These are phyloP conservation scores for Colletotrichum sp. DNA, from an alignment of 2,329 filamentous ascomycete genomes.

Conservation along the genomic window DNA sequence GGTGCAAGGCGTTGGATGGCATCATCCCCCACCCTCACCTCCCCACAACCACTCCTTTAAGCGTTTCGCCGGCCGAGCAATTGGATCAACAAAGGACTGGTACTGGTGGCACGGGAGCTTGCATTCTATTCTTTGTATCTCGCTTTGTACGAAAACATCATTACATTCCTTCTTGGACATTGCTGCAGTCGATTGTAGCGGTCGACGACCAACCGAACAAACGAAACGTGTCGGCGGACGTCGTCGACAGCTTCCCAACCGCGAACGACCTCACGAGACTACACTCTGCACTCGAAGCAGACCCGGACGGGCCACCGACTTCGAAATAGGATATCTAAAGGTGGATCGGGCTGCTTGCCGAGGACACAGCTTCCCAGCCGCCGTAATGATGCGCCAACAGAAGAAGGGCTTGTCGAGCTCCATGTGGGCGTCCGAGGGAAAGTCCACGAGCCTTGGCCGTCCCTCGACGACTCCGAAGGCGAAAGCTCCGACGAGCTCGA, in stretches of 20 bases:
- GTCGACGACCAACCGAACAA: neutral
- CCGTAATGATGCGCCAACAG: neutral
- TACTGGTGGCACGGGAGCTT: neutral
- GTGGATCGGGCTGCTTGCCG: neutral
- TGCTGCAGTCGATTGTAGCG: neutral
- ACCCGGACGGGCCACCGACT: neutral
- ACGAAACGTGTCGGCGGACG: neutral
- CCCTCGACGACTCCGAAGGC: neutral
- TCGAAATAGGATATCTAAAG: neutral
- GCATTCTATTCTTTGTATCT: neutral
- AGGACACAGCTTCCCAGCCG: neutral
- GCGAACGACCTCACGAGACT: neutral
- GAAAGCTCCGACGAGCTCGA: neutral
- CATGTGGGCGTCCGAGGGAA: constrained; percentile 15
- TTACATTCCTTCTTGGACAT: neutral
- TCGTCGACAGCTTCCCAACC: neutral
- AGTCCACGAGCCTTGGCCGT: neutral
- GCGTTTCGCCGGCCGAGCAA: neutral
- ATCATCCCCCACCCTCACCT: constrained; percentile 6
- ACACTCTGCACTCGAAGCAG: neutral
- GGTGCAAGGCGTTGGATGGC: neutral
- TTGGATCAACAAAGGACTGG: neutral
- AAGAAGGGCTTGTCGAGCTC: constrained; percentile 5
- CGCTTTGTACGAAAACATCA: neutral
- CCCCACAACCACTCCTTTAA: neutral